A percentile compares a stretch with the other conserved stretches of the same genome.
These are phyloP conservation scores for Boletus vinaceobasis DNA, from an alignment of 768 basidiomycete species.

Conservation along the genomic window DNA sequence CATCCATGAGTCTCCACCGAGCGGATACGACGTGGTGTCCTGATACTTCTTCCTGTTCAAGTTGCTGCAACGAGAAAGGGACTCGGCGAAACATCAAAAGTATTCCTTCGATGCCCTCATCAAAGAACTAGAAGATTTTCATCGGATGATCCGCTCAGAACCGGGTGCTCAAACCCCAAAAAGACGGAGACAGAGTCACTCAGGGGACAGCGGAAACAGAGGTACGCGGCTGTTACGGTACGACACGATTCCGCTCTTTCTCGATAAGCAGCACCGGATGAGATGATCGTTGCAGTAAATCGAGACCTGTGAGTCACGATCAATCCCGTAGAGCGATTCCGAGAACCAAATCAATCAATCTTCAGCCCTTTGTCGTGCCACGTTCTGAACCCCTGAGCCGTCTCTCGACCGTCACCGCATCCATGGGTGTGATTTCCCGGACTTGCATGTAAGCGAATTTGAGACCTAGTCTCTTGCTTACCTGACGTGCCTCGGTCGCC, in stretches of 20 bases:
- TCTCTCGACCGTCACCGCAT: slow-evolving; percentile 4
- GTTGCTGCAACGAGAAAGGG: slow-evolving; percentile 12
- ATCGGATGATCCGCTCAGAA: neutral
- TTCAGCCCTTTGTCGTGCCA: neutral
- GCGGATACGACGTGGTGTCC: neutral
- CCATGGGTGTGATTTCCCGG: slow-evolving; percentile 3
- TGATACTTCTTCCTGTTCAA: neutral
- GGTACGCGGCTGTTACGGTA: neutral
- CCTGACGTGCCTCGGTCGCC: neutral
- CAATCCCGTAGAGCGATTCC: neutral
- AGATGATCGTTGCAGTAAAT: slow-evolving; percentile 1
- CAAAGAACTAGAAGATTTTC: slow-evolving; percentile 9
- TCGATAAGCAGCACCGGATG: neutral
- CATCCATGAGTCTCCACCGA: too few species aligned
- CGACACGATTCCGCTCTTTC: neutral
- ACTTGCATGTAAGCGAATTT: slow-evolving; percentile 2
- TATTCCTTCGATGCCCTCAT: slow-evolving; percentile 9
- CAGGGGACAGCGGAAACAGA: neutral
- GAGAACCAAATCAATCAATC: neutral
- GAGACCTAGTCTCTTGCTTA: too few species aligned
- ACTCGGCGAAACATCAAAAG: slow-evolving; percentile 1
- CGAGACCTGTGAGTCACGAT: slow-evolving; percentile 3
- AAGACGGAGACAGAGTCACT: neutral
- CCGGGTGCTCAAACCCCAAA: neutral
- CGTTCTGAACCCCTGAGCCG: neutral